Conservation (phyloP, 2,329 filamentous ascomycete genomes). For the Diaporthe helianthi region DNA sequence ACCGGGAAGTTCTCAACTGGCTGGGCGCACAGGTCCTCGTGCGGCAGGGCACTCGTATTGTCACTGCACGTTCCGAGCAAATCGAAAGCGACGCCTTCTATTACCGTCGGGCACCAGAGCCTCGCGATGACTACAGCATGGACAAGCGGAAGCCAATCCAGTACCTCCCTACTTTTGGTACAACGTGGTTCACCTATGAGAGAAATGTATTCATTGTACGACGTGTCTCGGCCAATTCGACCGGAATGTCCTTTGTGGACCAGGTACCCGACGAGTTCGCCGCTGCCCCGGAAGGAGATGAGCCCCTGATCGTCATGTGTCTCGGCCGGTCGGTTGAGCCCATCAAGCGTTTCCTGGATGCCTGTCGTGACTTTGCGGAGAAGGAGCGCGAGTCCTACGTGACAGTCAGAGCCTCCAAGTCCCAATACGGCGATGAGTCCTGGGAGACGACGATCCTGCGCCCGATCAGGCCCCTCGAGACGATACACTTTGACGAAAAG, state of each 20-base stretch:
- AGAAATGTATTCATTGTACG: conserved; percentile 47
- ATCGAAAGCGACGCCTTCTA: conserved; percentile 43
- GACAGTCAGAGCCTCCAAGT: conserved; percentile 45
- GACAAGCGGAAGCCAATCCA: conserved; percentile 47
- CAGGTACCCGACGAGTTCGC: conserved; percentile 44
- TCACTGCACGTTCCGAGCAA: conserved; percentile 45
- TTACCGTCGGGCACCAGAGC: conserved; percentile 39
- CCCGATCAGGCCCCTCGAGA: conserved; percentile 44
- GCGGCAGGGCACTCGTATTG: conserved; percentile 42
- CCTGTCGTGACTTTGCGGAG: conserved; percentile 44
- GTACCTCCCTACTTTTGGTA: conserved; percentile 48
- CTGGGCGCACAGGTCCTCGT: conserved; percentile 45
- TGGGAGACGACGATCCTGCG: conserved; percentile 48
- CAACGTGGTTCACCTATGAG: conserved; percentile 46
- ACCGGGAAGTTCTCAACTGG: conserved; percentile 49
- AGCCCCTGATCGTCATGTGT: conserved; percentile 49
- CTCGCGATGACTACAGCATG: conserved; percentile 44
- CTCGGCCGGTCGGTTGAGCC: conserved; percentile 45
- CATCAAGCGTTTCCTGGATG: conserved; percentile 42
- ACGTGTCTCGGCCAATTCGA: conserved; percentile 39
- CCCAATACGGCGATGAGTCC: conserved; percentile 37
- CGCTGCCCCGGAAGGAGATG: conserved; percentile 45
- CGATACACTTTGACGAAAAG: conserved; percentile 47
- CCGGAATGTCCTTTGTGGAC: conserved; percentile 31
- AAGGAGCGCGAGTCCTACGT: conserved; percentile 47